These are phyloP conservation scores for Drechslera avenae DNA, from an alignment of 2,329 filamentous ascomycete genomes.

Conservation along the genomic window DNA sequence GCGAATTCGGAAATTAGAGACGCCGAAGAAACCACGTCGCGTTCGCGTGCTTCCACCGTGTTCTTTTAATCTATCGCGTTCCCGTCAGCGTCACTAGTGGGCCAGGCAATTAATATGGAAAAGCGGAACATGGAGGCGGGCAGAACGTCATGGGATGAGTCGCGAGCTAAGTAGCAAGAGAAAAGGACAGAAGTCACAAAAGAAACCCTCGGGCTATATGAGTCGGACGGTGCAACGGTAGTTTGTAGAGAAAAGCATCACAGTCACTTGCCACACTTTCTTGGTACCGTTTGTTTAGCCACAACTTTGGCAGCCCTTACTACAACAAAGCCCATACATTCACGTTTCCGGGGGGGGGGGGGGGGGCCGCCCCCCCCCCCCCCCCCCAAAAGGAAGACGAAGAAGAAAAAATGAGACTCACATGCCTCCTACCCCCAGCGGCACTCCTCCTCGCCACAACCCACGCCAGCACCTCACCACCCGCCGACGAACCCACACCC, in stretches of 20 bases:
- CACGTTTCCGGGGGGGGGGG: too few relatives aligned
- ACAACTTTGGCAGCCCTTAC: too few relatives aligned
- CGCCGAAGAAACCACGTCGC: neutral
- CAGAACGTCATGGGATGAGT: constrained; percentile 1
- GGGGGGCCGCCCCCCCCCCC: too few relatives aligned
- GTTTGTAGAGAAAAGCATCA: too few relatives aligned
- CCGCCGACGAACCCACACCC: constrained; percentile 34
- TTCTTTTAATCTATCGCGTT: constrained; percentile 30
- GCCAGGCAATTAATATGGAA: constrained; percentile 26
- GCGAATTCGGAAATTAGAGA: too few relatives aligned
- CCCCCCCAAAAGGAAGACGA: too few relatives aligned
- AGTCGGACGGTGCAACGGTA: too few relatives aligned
- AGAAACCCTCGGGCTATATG: constrained; percentile 1
- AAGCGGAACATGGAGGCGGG: constrained; percentile 15
- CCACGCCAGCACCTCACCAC: constrained; percentile 8
- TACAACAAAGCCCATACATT: neutral
- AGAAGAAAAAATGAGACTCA: neutral
- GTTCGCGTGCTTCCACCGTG: constrained; percentile 15
- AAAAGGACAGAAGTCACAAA: constrained; percentile 26
- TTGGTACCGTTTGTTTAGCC: too few relatives aligned
- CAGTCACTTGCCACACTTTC: too few relatives aligned
- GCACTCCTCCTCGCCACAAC: constrained; percentile 15
- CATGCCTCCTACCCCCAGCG: constrained; percentile 14
- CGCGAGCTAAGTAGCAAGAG: neutral
- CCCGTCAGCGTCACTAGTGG: constrained; percentile 10